Percentiles rank a stretch among this genome's conserved stretches.
Evolutionary conservation across 169 alveolate species (phyloP).

Genomic region (Plasmodium vinckei): DNA sequence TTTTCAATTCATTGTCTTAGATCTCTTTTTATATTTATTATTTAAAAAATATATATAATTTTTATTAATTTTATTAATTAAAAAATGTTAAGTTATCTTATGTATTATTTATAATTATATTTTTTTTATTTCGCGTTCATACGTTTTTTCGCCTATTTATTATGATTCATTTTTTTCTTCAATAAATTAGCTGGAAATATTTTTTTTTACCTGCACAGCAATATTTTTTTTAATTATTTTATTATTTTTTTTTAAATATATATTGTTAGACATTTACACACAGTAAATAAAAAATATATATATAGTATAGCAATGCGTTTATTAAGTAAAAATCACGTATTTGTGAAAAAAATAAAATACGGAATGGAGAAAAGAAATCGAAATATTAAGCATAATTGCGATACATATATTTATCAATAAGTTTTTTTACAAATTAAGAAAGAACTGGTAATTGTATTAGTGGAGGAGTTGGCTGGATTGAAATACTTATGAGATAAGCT

Average conservation of each 20-base stretch:
- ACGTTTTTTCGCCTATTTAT: neutral
- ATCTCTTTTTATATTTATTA: neutral
- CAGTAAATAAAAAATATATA: neutral
- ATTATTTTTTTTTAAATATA: neutral
- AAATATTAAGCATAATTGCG: too few relatives aligned
- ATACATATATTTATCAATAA: neutral
- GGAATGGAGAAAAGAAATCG: too few relatives aligned
- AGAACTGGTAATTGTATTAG: too few relatives aligned
- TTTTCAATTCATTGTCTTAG: conserved; percentile 1
- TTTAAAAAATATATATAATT: neutral
- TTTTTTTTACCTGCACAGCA: conserved; percentile 2
- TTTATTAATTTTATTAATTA: neutral
- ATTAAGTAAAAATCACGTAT: neutral
- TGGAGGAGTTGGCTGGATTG: too few relatives aligned
- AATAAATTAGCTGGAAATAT: neutral
- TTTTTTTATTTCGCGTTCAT: neutral
- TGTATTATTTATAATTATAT: neutral
- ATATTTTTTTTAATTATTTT: neutral
- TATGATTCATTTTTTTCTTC: neutral
- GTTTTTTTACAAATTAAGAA: neutral
- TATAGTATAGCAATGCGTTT: neutral
- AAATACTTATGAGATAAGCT: too few relatives aligned
- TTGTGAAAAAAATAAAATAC: neutral
- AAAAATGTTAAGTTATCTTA: neutral
- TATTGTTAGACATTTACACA: neutral